phyloP scores from a whole-genome alignment of 1,139 yeast genomes.

The Candida anutae region DNA sequence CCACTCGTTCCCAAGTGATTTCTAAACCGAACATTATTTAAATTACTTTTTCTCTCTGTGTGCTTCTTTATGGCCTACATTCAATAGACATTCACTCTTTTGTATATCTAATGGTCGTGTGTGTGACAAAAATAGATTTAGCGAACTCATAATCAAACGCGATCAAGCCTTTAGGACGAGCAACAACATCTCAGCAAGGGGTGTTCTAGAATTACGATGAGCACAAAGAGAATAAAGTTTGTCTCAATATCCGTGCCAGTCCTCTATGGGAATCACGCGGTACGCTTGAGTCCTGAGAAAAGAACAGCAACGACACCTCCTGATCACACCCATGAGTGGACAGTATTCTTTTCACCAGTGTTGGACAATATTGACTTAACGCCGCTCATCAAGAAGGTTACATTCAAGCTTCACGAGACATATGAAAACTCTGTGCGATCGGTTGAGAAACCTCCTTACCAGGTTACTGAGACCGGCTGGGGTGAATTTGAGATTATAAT shows the following conservation, averaged over 20 bases:
- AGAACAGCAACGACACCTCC: slow-evolving; percentile 67
- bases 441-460: slow-evolving; percentile 85
- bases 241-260: slow-evolving; percentile 81
- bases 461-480: slow-evolving; percentile 98
- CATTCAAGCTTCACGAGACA: slow-evolving; percentile 91
- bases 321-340: slow-evolving; percentile 96
- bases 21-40: background rate
- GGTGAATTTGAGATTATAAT: slow-evolving; percentile 95
- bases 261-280: slow-evolving; percentile 80
- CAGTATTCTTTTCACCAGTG: slow-evolving; percentile 84
- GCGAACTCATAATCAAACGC: no score
- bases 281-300: slow-evolving; percentile 54
- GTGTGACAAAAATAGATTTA: background rate
- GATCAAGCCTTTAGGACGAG: background rate
- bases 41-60: no score
- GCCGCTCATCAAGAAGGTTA: slow-evolving; percentile 80
- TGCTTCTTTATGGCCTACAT: no score
- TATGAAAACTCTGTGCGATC: slow-evolving; percentile 79
- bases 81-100: no score
- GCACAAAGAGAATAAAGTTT: slow-evolving; percentile 43
- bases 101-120: slow-evolving; percentile 1
- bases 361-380: slow-evolving; percentile 69
- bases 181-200: no score
- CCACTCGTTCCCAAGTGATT: slow-evolving; percentile 44
- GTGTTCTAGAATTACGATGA: slow-evolving; percentile 13